Evolutionary conservation across 116 monocot species (phyloP).

Genomic region (Iris pallida): DNA sequence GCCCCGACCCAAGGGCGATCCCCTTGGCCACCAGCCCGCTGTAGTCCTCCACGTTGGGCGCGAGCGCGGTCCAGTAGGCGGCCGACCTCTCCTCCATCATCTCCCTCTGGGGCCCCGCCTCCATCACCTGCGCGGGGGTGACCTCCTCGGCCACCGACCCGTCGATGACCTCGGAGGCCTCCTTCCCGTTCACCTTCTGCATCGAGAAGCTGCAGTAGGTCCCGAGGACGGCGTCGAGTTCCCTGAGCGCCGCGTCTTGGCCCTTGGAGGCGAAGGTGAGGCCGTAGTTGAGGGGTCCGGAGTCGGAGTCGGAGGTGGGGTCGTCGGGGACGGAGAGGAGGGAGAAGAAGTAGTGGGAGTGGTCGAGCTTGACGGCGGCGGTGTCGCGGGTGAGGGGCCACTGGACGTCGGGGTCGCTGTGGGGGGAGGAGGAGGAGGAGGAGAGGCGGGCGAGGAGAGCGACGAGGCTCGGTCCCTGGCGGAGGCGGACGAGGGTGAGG

Average conservation of each 20-base stretch:
- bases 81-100: slow-evolving; percentile 36
- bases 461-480: slow-evolving; percentile 11
- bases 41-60: slow-evolving; percentile 51
- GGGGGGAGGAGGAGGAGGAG: background rate
- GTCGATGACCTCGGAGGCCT: slow-evolving; percentile 19
- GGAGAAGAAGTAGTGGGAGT: slow-evolving; percentile 27
- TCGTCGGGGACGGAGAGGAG: slow-evolving; percentile 14
- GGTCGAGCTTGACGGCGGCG: slow-evolving; percentile 30
- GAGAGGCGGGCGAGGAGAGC: slow-evolving; percentile 20
- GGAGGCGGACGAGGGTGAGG: slow-evolving; percentile 25
- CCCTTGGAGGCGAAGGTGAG: slow-evolving; percentile 31
- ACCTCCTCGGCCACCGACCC: slow-evolving; percentile 19
- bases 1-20: slow-evolving; percentile 37
- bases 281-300: slow-evolving; percentile 24
- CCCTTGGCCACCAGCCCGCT: slow-evolving; percentile 24
- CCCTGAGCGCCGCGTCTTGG: slow-evolving; percentile 11
- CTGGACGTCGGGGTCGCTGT: slow-evolving; percentile 16
- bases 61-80: slow-evolving; percentile 50
- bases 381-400: slow-evolving; percentile 35
- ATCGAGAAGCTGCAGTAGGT: slow-evolving; percentile 21
- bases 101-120: slow-evolving; percentile 24
- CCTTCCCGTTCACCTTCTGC: slow-evolving; percentile 15
- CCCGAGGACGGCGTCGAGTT: slow-evolving; percentile 15
- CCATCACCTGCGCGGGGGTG: slow-evolving; percentile 14
- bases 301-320: background rate